phyloP scores from a whole-genome alignment of 2,329 filamentous ascomycete genomes.

The Alternaria novae-zelandiae region DNA sequence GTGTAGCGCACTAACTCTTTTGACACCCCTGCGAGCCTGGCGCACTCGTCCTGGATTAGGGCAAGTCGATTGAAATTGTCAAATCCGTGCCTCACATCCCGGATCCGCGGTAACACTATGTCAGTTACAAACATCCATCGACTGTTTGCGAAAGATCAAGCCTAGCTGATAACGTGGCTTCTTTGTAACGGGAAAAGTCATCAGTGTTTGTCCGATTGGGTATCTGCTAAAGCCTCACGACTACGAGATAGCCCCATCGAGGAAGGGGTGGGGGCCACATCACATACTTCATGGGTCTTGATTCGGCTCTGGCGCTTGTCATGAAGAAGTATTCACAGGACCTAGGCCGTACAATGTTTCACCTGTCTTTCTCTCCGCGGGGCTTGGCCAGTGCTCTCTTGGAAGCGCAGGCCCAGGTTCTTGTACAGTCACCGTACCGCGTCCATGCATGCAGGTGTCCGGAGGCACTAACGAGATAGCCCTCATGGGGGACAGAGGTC shows the following conservation, averaged over 20 bases:
- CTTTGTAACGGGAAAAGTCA: background rate
- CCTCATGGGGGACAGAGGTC: background rate
- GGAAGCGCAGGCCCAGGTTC: constrained; percentile 7
- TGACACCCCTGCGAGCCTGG: background rate
- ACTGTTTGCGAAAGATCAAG: background rate
- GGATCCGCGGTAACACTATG: constrained; percentile 24
- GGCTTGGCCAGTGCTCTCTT: constrained; percentile 5
- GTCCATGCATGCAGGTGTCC: constrained; percentile 11
- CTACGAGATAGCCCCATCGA: background rate
- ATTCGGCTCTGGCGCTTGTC: constrained; percentile 9
- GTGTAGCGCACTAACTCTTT: background rate
- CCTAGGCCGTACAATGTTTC: constrained; percentile 18
- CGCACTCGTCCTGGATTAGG: background rate
- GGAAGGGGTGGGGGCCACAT: background rate
- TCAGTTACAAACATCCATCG: constrained; percentile 17
- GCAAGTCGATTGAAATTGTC: background rate
- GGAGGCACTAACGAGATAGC: background rate
- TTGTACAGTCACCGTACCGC: constrained; percentile 6
- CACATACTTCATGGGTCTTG: background rate
- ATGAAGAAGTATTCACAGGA: constrained; percentile 2
- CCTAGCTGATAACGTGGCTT: background rate
- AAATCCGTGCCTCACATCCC: constrained; percentile 15
- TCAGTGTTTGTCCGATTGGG: constrained; percentile 1
- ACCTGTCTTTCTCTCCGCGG: constrained; percentile 10
- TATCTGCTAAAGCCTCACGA: background rate